Percentiles rank a stretch among this genome's conserved stretches.
Conservation (phyloP, 208 protist genomes). For the Acanthamoeba royreba region DNA sequence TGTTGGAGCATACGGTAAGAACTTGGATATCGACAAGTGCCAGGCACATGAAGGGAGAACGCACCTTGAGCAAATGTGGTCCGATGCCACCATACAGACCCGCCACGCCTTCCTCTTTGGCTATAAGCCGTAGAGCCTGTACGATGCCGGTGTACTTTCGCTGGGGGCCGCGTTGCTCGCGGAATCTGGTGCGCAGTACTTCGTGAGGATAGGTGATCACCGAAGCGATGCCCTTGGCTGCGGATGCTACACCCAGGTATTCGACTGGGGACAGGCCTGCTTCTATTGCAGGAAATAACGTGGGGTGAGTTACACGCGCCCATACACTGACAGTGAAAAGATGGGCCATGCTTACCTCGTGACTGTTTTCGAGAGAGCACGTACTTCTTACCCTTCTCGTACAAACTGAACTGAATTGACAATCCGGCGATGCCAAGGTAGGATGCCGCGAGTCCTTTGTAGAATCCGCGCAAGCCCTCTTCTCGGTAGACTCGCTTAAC, state of each 20-base stretch:
- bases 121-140: conserved; percentile 10
- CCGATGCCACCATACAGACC: conserved; percentile 30
- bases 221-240: conserved; percentile 64
- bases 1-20: conserved; percentile 50
- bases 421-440: conserved; percentile 52
- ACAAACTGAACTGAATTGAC: conserved; percentile 3
- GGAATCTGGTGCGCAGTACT: conserved; percentile 71
- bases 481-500: conserved; percentile 37
- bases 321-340: too few relatives aligned
- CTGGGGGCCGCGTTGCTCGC: conserved; percentile 45
- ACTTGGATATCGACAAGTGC: neutral
- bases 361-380: neutral
- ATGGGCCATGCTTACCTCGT: neutral
- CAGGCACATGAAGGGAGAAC: neutral
- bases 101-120: neutral
- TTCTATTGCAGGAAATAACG: neutral
- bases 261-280: neutral
- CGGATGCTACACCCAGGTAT: conserved; percentile 10
- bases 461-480: conserved; percentile 60
- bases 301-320: neutral
- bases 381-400: conserved; percentile 6
- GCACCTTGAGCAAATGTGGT: neutral
- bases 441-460: conserved; percentile 59
- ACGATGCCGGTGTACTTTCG: conserved; percentile 49
- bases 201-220: conserved; percentile 74